These are phyloP conservation scores for Gossypium mustelinum DNA, from an alignment of 345 rosid species.

Conservation along the genomic window DNA sequence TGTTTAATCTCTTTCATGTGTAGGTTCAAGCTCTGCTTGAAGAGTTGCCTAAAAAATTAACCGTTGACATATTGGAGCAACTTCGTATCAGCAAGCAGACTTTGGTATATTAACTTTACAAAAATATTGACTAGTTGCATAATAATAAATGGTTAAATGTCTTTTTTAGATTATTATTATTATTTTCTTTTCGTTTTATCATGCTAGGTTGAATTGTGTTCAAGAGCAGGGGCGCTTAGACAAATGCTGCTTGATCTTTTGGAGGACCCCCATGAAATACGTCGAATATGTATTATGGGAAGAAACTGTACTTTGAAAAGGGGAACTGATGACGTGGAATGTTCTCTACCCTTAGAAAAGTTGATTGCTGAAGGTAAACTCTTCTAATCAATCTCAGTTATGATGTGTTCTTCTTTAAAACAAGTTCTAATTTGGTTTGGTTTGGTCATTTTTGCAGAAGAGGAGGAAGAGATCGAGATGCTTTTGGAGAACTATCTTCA, in stretches of 20 bases:
- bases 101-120: constrained; percentile 47
- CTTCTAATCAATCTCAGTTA: neutral
- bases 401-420: neutral
- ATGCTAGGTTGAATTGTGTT: constrained; percentile 88
- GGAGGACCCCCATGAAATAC: constrained; percentile 95
- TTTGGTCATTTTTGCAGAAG: constrained; percentile 54
- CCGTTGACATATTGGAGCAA: constrained; percentile 83
- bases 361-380: constrained; percentile 86
- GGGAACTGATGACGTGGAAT: constrained; percentile 55
- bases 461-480: constrained; percentile 99
- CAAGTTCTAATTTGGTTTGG: constrained; percentile 1
- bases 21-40: constrained; percentile 86
- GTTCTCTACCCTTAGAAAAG: constrained; percentile 72
- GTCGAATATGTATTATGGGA: constrained; percentile 92
- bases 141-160: constrained; percentile 6
- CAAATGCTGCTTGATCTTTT: constrained; percentile 97
- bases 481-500: constrained; percentile 96
- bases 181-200: neutral
- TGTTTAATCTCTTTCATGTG: constrained; percentile 21
- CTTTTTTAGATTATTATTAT: neutral
- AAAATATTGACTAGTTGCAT: neutral
- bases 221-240: constrained; percentile 87
- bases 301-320: constrained; percentile 67
- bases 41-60: constrained; percentile 82
- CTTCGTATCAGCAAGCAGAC: constrained; percentile 95